Conservation (phyloP, 257 asterid genomes). For the Salvia miltiorrhiza region DNA sequence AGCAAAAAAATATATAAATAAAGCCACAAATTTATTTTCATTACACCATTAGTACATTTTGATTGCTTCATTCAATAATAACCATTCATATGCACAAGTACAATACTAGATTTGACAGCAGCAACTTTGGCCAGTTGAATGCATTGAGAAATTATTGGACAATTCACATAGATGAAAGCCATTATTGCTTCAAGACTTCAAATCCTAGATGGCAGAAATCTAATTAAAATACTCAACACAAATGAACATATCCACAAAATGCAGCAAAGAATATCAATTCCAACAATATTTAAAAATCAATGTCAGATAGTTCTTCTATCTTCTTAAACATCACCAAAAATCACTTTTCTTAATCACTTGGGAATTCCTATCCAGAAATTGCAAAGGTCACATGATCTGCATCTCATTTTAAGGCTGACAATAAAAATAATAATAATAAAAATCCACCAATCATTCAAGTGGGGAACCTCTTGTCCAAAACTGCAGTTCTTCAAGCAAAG, state of each 20-base stretch:
- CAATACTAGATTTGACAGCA: background rate
- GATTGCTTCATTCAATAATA: background rate
- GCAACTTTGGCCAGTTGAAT: background rate
- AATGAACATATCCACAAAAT: background rate
- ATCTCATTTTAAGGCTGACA: conserved; percentile 8
- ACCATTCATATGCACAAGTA: background rate
- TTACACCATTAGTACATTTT: background rate
- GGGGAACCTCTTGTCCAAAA: too few relatives aligned
- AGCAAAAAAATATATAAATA: too few relatives aligned
- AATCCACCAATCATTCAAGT: conserved; percentile 13
- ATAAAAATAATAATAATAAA: background rate
- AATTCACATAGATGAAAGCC: conserved; percentile 8
- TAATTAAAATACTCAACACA: background rate
- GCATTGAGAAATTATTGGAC: background rate
- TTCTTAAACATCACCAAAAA: too few relatives aligned
- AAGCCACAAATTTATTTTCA: too few relatives aligned
- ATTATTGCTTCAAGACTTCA: background rate
- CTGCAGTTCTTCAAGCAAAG: too few relatives aligned
- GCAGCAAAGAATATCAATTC: conserved; percentile 12
- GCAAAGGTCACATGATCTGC: conserved; percentile 26
- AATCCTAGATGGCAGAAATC: conserved; percentile 5
- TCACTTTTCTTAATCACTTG: conserved; percentile 4
- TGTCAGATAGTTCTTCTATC: too few relatives aligned
- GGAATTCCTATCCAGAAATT: conserved; percentile 6
- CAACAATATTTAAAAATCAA: too few relatives aligned